Conservation (phyloP, 345 rosid species). For the Limnanthes douglasii region DNA sequence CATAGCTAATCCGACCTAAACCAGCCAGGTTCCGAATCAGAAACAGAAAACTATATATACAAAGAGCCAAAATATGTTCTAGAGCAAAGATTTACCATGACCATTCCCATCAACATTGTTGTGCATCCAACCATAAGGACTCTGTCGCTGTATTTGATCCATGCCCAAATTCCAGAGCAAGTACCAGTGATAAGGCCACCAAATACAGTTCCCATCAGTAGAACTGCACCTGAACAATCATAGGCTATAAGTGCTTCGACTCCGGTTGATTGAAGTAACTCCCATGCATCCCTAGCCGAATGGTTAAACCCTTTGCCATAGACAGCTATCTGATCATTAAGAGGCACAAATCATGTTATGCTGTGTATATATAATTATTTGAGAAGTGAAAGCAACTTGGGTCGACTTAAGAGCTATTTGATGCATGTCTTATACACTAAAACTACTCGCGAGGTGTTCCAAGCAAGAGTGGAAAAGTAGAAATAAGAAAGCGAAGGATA, state of each 20-base stretch:
- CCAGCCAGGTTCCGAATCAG: conserved; percentile 1
- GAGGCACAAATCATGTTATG: conserved; percentile 3
- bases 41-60: background rate
- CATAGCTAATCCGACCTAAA: conserved; percentile 84
- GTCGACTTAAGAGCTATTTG: no score
- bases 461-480: no score
- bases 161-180: conserved; percentile 74
- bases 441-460: no score
- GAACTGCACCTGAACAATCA: conserved; percentile 93
- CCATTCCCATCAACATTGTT: conserved; percentile 97
- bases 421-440: no score
- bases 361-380: background rate
- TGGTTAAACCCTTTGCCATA: conserved; percentile 85
- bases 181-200: conserved; percentile 95
- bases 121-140: conserved; percentile 80
- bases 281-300: conserved; percentile 99
- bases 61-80: background rate
- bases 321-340: conserved; percentile 57
- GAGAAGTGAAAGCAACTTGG: background rate
- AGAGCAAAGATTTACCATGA: conserved; percentile 40
- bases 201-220: conserved; percentile 72
- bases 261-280: conserved; percentile 90
- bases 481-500: no score
- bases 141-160: conserved; percentile 43
- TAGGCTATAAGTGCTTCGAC: conserved; percentile 95